A percentile compares a stretch with the other conserved stretches of the same genome.
These are phyloP conservation scores for Sesbania bispinosa DNA, from an alignment of 306 rosid species.

Conservation along the genomic window DNA sequence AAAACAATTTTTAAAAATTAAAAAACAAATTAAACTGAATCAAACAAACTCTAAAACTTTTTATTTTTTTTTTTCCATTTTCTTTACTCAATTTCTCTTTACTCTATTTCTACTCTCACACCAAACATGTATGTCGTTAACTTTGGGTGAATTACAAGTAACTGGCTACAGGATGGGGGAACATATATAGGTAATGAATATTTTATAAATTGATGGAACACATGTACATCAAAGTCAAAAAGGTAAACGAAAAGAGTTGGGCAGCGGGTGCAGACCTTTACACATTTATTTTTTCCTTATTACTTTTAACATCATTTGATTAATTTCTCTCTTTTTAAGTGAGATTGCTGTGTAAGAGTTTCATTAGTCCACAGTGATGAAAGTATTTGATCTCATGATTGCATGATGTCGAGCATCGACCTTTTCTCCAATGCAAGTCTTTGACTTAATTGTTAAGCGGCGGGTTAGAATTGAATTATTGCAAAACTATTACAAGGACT, in stretches of 20 bases:
- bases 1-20: too few relatives aligned
- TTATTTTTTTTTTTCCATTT: too few relatives aligned
- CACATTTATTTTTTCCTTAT: neutral
- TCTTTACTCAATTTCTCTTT: too few relatives aligned
- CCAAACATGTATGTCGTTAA: too few relatives aligned
- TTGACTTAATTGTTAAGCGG: too few relatives aligned
- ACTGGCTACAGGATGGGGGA: too few relatives aligned
- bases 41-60: too few relatives aligned
- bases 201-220: constrained; percentile 17
- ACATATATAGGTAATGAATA: neutral
- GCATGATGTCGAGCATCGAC: too few relatives aligned
- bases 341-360: neutral
- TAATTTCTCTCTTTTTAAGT: neutral
- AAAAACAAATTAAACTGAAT: too few relatives aligned
- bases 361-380: neutral
- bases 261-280: neutral
- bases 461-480: constrained; percentile 29
- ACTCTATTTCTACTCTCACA: too few relatives aligned
- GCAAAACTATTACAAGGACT: neutral
- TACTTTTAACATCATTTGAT: neutral
- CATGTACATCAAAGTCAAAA: constrained; percentile 33
- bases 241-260: neutral
- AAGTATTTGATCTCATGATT: neutral
- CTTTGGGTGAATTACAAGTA: too few relatives aligned
- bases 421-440: too few relatives aligned